Conservation (phyloP, 1,284 basidiomycete genomes). For the Ceratobasidium sp. region DNA sequence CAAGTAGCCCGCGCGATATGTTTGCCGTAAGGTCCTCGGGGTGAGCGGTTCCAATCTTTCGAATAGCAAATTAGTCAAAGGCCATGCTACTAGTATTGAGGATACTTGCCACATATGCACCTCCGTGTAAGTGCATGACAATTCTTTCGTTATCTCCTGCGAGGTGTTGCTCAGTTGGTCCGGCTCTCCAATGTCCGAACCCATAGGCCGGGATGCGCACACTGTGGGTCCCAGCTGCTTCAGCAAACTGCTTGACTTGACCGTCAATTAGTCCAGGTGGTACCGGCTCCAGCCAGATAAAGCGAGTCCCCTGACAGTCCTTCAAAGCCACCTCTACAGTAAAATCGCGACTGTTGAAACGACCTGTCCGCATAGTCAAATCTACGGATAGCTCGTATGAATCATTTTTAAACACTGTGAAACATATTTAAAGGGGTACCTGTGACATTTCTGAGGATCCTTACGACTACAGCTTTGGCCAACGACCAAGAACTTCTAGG, state of each 20-base stretch:
- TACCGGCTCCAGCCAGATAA: conserved; percentile 67
- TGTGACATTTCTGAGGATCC: not conserved
- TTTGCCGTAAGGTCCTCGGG: conserved; percentile 43
- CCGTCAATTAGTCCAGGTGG: conserved; percentile 64
- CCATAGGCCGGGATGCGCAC: conserved; percentile 71
- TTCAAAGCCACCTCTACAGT: conserved; percentile 8
- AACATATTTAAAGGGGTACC: not conserved
- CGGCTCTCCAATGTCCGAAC: conserved; percentile 51
- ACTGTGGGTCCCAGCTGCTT: conserved; percentile 61
- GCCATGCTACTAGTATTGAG: not conserved
- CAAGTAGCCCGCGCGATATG: conserved; percentile 39
- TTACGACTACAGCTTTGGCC: not conserved
- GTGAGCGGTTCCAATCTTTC: conserved; percentile 44
- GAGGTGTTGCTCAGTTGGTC: not conserved
- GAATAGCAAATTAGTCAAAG: not conserved
- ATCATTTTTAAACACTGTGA: not conserved
- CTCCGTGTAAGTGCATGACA: conserved; percentile 44
- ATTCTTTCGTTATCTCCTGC: conserved; percentile 38
- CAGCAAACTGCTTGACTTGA: conserved; percentile 64
- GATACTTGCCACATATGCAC: conserved; percentile 41
- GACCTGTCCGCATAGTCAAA: conserved; percentile 12
- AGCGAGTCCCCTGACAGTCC: conserved; percentile 23
- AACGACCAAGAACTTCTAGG: conserved; percentile 29
- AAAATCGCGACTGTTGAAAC: conserved; percentile 18
- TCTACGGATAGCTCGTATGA: not conserved